Evolutionary conservation across 177 flowering plant species (phyloP), one percentile per base, ranked within the genome.

Genomic region (Vitis hybrid): DNA sequence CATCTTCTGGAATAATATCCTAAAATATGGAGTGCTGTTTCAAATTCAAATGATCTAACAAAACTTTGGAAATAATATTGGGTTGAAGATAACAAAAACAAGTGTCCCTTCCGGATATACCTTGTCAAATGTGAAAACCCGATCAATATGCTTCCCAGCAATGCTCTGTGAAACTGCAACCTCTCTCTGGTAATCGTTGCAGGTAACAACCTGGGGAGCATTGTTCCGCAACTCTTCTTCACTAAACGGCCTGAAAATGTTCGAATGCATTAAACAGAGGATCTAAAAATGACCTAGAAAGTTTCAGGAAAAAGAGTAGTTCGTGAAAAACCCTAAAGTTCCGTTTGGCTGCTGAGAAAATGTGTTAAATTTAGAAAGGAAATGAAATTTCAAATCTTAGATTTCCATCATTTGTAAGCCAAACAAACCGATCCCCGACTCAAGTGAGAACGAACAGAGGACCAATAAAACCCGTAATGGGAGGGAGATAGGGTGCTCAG

Each of bases 91-190:
- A 40, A 40, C 48, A 40, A 40, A 40, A 40, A 40, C 8, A 40
- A 40, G 2, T 1, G 10, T 8, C 48, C 8, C 48, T 40, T 40
- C 48, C 8, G 2, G 2, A 58, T 19, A 18, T 52, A 95, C 99
- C 98, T 92, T 96, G 70, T 94, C 99, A 30, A 96, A 96, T 0
- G 91, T 89, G 64, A 94, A 96, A 75, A 92, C 85, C 80, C 99
- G 82, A 72, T 94, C 99, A 5, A 93, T 76, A 57, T 92, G 97
- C 78, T 96, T 96, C 51, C 97, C 97, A 1, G 97, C 99, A 13
- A 94, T 92, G 71, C 76, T 91, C 83, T 96, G 98, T 17, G 92
- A 85, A 21, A 94, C 95, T 0, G 97, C 75, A 9, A 96, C 99
- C 75, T 96, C 99, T 70, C 97, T 83, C 78, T 84, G 89, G 71